phyloP scores from a whole-genome alignment of 495 filamentous ascomycete species.

The Neurospora discreta region DNA sequence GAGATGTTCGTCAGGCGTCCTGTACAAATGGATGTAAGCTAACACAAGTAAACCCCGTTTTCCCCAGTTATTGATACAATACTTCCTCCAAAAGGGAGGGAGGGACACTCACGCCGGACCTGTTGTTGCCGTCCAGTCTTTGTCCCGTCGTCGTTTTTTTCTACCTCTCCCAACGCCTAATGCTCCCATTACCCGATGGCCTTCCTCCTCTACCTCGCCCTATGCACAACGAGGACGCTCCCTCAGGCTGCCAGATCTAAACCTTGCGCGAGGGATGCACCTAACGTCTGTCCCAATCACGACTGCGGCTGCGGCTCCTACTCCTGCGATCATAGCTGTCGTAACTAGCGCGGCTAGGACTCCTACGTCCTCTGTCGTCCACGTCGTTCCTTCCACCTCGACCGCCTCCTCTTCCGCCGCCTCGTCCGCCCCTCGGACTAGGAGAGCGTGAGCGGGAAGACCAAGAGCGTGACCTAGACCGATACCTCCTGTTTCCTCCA shows the following conservation, averaged over 20 bases:
- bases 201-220: background rate
- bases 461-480: constrained; percentile 33
- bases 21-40: background rate
- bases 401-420: constrained; percentile 31
- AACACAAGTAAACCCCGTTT: background rate
- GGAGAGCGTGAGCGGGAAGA: constrained; percentile 38
- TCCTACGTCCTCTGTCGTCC: constrained; percentile 38
- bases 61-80: background rate
- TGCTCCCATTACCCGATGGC: background rate
- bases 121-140: background rate
- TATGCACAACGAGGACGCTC: background rate
- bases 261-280: background rate
- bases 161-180: background rate
- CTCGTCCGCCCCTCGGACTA: constrained; percentile 20
- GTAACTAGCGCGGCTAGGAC: constrained; percentile 52
- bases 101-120: background rate
- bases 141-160: background rate
- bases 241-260: background rate
- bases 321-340: constrained; percentile 27
- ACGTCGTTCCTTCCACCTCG: constrained; percentile 20
- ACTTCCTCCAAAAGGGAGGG: background rate
- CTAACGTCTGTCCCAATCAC: constrained; percentile 7
- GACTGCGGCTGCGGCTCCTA: constrained; percentile 17
- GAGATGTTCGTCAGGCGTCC: background rate
- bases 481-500: constrained; percentile 26